A percentile compares a stretch with the other conserved stretches of the same genome.
phyloP scores from a whole-genome alignment of 805 yeast genomes.

The Ogataea degrootiae region DNA sequence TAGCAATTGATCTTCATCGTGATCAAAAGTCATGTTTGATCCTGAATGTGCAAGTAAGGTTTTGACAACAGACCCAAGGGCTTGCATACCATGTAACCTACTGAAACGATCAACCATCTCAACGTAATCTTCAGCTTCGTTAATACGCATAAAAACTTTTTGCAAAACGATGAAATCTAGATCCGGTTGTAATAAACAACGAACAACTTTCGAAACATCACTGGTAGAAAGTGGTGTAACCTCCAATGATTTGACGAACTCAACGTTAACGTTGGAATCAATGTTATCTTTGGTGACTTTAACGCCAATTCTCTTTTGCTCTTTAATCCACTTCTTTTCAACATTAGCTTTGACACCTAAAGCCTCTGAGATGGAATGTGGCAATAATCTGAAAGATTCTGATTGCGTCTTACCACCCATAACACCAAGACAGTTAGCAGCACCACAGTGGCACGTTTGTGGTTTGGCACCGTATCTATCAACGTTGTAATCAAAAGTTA shows the following conservation, averaged over 20 bases:
- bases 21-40: conserved; percentile 8
- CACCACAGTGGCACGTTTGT: conserved; percentile 93
- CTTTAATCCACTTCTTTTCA: conserved; percentile 69
- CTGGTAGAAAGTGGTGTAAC: conserved; percentile 45
- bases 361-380: conserved; percentile 81
- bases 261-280: conserved; percentile 56
- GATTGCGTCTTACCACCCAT: conserved; percentile 98
- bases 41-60: conserved; percentile 18
- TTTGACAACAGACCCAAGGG: conserved; percentile 59
- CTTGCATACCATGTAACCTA: conserved; percentile 81
- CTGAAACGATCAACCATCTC: conserved; percentile 55
- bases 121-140: conserved; percentile 32
- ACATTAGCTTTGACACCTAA: conserved; percentile 66
- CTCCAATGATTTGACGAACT: conserved; percentile 57
- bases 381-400: conserved; percentile 78
- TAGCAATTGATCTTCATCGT: conserved; percentile 37
- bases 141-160: conserved; percentile 63
- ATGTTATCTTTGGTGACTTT: conserved; percentile 46
- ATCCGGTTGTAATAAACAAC: conserved; percentile 66
- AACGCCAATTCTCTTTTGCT: conserved; percentile 45
- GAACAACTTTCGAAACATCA: conserved; percentile 76
- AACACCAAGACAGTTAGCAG: conserved; percentile 84
- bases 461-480: conserved; percentile 95
- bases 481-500: conserved; percentile 89
- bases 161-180: conserved; percentile 61